Base-by-base conservation (phyloP, 305 asterid genomes). In the Vinca major region DNA sequence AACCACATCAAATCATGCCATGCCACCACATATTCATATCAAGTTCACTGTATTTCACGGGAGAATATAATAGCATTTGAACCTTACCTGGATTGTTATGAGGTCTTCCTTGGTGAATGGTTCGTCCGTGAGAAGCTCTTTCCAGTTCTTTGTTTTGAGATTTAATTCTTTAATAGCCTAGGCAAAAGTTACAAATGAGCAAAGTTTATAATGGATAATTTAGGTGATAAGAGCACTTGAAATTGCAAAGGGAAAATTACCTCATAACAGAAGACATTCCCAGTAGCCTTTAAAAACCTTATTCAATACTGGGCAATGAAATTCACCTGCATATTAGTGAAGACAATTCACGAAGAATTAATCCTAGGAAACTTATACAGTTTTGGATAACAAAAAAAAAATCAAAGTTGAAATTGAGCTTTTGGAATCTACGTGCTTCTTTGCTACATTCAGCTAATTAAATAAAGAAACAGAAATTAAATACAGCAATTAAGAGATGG, bases 51-150 rank as follows among this genome's bases (percentile, higher is more conserved):
- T 70, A 66, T 70, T 50, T 41, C 45, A 40, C 64, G 63, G 66
- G 17, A 74, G 68, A 56, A 62, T 49, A 58, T 49, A 45, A 21
- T 26, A 50, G 56, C 13, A 64, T 26, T 60, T 47, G 45, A 70
- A 64, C 54, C 65, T 70, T 74, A 91, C 99, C 85, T 94, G 99
- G 82, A 94, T 94, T 52, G 96, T 89, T 75, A 94, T 83, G 60
- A 94, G 73, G 83, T 91, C 96, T 74, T 83, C 86, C 78, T 71
- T 88, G 53, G 89, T 74, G 82, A 94, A 94, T 68, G 98, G 90
- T 76, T 91, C 99, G 65, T 94, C 98, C 2, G 99, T 89, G 67
- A 94, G 93, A 76, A 94, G 99, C 87, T 94, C 99, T 74, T 89
- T 94, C 99, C 96, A 89, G 80, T 85, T 93, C 88, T 90, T 93